Base-by-base conservation (phyloP, 2,329 filamentous ascomycete species). In the Fusarium subglutinans region DNA sequence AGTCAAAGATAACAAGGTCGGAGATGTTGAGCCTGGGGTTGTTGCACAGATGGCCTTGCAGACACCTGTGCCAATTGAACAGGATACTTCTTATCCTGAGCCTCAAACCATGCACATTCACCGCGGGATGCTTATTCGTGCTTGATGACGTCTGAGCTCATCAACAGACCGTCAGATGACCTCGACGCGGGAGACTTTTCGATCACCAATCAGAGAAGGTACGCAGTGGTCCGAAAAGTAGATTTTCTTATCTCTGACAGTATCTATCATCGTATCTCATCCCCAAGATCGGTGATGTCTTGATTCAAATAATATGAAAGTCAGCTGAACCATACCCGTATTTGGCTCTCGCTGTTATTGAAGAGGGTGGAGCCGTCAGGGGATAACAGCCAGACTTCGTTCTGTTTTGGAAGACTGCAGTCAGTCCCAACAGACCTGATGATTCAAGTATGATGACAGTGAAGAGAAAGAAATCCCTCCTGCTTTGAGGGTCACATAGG, bases 101-200 rank as follows among this genome's bases (percentile, higher is more conserved):
- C 15, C 51, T 60, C 30, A 58, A 44, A 37, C 26, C 40, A 54
- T 58, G 63, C 48, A 60, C 14, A 65, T 48, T 51, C 48, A 44
- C 53, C 20, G 40, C 24, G 26, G 28, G n/a, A 60, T 57, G 20
- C 28, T 28, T 41, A 63, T 26, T 53, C 26, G 60, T 33, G 56
- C 33, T 59, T 26, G 53, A 59, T 64, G 71, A 59, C 44, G 56
- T 64, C 56, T 60, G 33, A 20, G 61, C 53, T 65, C 63, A 59
- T 65, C 44, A 45, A 35, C 30, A 57, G 47, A 60, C 41, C 30
- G 57, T 74, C 72, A 74, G 72, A 72, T 74, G 71, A 72, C 68
- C 50, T 55, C 33, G 26, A 58, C 22, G 24, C 18, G 47, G 51
- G 45, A 60, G 38, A 43, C 24, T 50, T 41, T 30, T 45, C 28